Evolutionary conservation across 2,329 filamentous ascomycete species (phyloP).

Genomic region (Penicillium sp.): DNA sequence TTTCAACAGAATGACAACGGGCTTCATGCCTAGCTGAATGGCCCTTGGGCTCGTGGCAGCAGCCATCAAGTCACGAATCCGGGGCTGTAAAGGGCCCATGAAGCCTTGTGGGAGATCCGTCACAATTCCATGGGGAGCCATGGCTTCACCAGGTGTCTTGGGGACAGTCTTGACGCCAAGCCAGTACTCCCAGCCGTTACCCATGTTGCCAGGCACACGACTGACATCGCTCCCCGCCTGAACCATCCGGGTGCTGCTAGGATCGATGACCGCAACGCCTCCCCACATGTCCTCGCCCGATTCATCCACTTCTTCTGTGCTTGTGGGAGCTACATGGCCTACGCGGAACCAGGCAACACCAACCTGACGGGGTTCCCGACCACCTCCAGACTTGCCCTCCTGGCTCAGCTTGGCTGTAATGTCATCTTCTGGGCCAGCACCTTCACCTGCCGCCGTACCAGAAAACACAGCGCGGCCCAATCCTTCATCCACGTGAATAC

Average conservation of each 20-base stretch:
- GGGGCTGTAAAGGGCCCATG: conserved; percentile 58
- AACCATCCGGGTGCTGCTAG: conserved; percentile 78
- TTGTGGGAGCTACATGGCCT: conserved; percentile 58
- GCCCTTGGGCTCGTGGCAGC: conserved; percentile 84
- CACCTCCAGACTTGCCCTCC: conserved; percentile 18
- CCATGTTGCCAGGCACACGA: conserved; percentile 67
- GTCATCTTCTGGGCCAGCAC: conserved; percentile 67
- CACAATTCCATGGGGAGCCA: conserved; percentile 33
- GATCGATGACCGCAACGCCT: conserved; percentile 78
- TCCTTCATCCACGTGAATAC: conserved; percentile 79
- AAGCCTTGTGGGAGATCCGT: conserved; percentile 39
- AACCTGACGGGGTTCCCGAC: conserved; percentile 43
- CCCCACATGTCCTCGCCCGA: conserved; percentile 71
- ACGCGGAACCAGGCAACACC: conserved; percentile 89
- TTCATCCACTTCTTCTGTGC: conserved; percentile 49
- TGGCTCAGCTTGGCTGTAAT: conserved; percentile 41
- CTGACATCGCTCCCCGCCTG: conserved; percentile 84
- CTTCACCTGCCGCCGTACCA: conserved; percentile 48
- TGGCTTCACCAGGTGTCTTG: conserved; percentile 31
- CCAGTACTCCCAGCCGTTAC: conserved; percentile 85
- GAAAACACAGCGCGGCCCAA: conserved; percentile 78
- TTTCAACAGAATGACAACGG: conserved; percentile 78
- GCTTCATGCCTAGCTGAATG: conserved; percentile 78
- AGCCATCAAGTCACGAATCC: conserved; percentile 76
- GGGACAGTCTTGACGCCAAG: conserved; percentile 67